Conservation (phyloP, 768 basidiomycete species). For the Amanita fuliginea region DNA sequence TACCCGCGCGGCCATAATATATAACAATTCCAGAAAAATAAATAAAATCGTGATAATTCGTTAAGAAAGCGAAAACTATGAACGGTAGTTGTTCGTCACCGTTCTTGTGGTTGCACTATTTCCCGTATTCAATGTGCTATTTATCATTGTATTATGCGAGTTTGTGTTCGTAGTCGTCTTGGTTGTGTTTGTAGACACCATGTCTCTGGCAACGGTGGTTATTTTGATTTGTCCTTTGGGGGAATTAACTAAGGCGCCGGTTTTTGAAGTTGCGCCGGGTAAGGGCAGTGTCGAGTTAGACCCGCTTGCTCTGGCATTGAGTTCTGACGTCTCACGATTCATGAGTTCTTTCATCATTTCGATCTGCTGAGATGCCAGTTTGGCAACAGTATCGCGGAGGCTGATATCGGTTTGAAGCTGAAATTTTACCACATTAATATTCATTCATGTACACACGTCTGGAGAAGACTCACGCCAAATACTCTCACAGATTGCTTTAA, state of each 20-base stretch:
- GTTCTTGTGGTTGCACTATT: not conserved
- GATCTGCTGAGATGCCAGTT: slow-evolving; percentile 1
- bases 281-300: not conserved
- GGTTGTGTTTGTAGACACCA: not conserved
- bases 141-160: not conserved
- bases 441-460: not conserved
- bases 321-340: not conserved
- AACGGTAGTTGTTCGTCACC: not conserved
- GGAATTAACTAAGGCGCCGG: not conserved
- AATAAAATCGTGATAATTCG: too few relatives aligned
- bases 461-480: slow-evolving; percentile 4
- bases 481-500: slow-evolving; percentile 1
- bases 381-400: slow-evolving; percentile 1
- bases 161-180: not conserved
- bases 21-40: too few relatives aligned
- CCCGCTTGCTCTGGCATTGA: not conserved
- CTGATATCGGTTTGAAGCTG: slow-evolving; percentile 6
- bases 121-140: slow-evolving; percentile 1
- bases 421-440: not conserved
- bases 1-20: too few relatives aligned
- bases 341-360: slow-evolving; percentile 4
- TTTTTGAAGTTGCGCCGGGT: not conserved
- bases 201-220: not conserved
- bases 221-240: not conserved
- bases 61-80: not conserved